Evolutionary conservation across 2,329 filamentous ascomycete genomes (phyloP).

Genomic region (Penicillium janthinellum): DNA sequence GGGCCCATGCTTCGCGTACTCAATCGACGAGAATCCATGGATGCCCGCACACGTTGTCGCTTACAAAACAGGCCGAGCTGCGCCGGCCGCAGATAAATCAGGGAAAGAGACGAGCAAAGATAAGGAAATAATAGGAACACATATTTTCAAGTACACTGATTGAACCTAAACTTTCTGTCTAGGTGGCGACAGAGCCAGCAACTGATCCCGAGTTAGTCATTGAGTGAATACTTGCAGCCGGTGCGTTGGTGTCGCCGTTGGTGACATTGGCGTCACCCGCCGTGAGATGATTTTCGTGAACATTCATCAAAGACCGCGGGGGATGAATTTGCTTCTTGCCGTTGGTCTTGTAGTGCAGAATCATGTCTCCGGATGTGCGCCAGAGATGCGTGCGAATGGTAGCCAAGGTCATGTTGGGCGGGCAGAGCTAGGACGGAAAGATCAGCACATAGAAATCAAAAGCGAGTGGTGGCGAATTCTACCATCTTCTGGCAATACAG

Average conservation of each 20-base stretch:
- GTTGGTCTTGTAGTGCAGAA: constrained; percentile 88
- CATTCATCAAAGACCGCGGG: constrained; percentile 21
- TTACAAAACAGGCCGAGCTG: constrained; percentile 6
- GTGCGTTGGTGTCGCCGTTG: constrained; percentile 28
- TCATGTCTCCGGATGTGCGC: constrained; percentile 91
- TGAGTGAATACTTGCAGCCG: constrained; percentile 35
- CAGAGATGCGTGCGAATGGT: constrained; percentile 90
- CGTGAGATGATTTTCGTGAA: constrained; percentile 19
- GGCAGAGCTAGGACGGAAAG: constrained; percentile 48
- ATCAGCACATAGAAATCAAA: constrained; percentile 19
- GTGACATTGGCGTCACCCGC: constrained; percentile 14
- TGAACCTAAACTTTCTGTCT: not conserved
- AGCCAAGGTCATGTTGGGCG: constrained; percentile 86
- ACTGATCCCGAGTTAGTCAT: constrained; percentile 34
- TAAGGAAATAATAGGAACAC: not conserved
- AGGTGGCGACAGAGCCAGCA: constrained; percentile 21
- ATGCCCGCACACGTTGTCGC: constrained; percentile 9
- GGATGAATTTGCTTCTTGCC: constrained; percentile 64
- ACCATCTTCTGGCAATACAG: constrained; percentile 93
- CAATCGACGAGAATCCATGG: not conserved
- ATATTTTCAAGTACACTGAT: not conserved
- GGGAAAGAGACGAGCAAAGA: constrained; percentile 8
- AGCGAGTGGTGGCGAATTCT: constrained; percentile 36
- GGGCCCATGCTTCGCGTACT: constrained; percentile 11
- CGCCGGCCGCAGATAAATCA: constrained; percentile 2